Evolutionary conservation across 139 green algal genomes (phyloP).

Genomic region (Coelastrella sp.): DNA sequence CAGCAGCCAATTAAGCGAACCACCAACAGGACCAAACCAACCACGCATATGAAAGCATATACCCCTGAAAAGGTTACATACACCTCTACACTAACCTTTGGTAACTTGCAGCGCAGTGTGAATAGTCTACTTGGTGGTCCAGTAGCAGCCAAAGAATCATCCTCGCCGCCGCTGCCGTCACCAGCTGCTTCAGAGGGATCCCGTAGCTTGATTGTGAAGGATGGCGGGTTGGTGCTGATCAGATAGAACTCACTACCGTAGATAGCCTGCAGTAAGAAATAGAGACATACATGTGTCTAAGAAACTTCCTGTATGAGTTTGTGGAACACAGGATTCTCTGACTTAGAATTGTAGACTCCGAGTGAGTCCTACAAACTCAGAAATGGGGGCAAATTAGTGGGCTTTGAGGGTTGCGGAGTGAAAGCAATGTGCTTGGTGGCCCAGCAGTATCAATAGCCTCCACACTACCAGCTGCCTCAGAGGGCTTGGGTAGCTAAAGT

Average conservation of each 20-base stretch:
- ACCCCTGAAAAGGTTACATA: no score
- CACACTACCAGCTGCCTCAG: neutral
- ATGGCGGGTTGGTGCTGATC: constrained; percentile 37
- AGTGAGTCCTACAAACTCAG: no score
- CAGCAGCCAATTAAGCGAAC: no score
- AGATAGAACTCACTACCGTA: constrained; percentile 48
- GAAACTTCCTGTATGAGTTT: no score
- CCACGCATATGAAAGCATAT: no score
- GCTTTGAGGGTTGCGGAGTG: no score
- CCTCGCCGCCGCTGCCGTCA: neutral
- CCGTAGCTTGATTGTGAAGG: constrained; percentile 53
- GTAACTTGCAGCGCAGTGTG: constrained; percentile 53
- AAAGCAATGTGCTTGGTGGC: no score
- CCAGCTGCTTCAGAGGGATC: constrained; percentile 20
- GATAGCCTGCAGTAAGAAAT: constrained; percentile 35
- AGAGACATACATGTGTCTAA: neutral
- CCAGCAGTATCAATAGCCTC: neutral
- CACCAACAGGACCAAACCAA: no score
- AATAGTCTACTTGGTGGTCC: constrained; percentile 50
- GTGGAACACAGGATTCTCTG: no score
- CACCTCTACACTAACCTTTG: neutral
- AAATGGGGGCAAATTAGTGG: no score
- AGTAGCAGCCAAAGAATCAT: neutral
- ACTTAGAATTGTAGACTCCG: no score
- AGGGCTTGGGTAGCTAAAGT: no score